Evolutionary conservation across 192 early-diverging fungal species (phyloP), one percentile per base, ranked within the genome.

Genomic region (Physocladia obscura): DNA sequence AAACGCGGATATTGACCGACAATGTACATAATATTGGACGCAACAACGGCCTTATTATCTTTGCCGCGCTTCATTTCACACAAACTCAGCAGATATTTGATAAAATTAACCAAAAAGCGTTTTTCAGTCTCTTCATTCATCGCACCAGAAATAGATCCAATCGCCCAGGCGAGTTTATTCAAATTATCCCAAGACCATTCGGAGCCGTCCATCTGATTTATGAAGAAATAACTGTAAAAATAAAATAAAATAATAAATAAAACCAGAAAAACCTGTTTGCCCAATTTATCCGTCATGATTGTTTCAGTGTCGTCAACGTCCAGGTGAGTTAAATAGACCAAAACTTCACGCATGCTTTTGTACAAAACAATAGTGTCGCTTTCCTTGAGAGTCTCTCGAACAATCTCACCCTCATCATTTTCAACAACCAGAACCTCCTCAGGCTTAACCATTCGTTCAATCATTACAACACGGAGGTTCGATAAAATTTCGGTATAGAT

Each of bases 1-100:
- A 99, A 99, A 22, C 97, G 91, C 55, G 97, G 97, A 75, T 99
- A 99, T 82, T 99, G 97, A 19, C 97, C 97, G n/a, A 99, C 97
- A 70, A 97, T 93, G 74, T 99, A 99, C 97, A 99, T 99, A 67
- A 99, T 99, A 77, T 99, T 98, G 34, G 95, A 94, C 0, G 97
- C 97, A 21, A 98, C 95, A 30, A 99, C 93, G 3, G 97, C 97
- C 84, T 99, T 99, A 84, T 99, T 99, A 71, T 98, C 97, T 84
- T 99, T 99, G 63, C 97, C 97, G 35, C 94, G 88, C 79, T 96
- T 97, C 84, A 93, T 90, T 75, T 99, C 97, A 75, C 89, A 91
- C 21, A 99, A 82, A 49, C 89, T 87, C 38, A 99, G 84, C 35
- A 99, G 77, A 52, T 98, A 97, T 84, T 99, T 99, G 84, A 99